phyloP scores from a whole-genome alignment of 2,329 filamentous ascomycete species.

The Fonsecaea multimorphosa region DNA sequence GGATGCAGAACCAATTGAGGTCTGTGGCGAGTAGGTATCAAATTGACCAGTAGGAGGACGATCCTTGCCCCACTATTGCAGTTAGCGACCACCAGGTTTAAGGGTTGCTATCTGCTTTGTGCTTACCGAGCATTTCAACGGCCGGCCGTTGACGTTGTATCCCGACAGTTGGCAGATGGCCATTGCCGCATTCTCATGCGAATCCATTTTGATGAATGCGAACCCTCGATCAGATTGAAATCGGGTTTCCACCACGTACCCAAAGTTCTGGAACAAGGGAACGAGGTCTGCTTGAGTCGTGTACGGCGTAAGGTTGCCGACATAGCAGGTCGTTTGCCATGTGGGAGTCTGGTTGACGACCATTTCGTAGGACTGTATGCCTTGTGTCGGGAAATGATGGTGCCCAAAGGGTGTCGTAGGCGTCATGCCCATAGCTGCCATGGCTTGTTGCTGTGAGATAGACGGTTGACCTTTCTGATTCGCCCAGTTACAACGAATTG shows the following conservation, averaged over 20 bases:
- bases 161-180: constrained; percentile 97
- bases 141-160: constrained; percentile 96
- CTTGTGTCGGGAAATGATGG: constrained; percentile 97
- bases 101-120: constrained; percentile 6
- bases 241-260: constrained; percentile 93
- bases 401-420: constrained; percentile 95
- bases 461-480: constrained; percentile 99
- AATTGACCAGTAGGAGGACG: constrained; percentile 84
- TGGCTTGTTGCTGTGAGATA: constrained; percentile 95
- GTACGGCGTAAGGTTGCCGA: constrained; percentile 96
- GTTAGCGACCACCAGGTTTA: constrained; percentile 43
- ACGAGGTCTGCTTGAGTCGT: constrained; percentile 95
- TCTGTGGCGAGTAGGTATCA: constrained; percentile 84
- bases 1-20: constrained; percentile 71
- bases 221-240: constrained; percentile 98
- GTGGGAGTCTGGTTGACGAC: constrained; percentile 91
- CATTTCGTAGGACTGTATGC: constrained; percentile 97
- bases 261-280: constrained; percentile 98
- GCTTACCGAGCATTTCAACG: constrained; percentile 98
- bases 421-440: constrained; percentile 97
- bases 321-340: constrained; percentile 99
- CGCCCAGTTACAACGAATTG: constrained; percentile 99
- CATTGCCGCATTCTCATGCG: constrained; percentile 96
- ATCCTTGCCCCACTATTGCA: constrained; percentile 92
- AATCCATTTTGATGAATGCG: constrained; percentile 99